A percentile compares a stretch with the other conserved stretches of the same genome.
Evolutionary conservation across 2,329 filamentous ascomycete genomes (phyloP).

Genomic region (Penicillium sp.): DNA sequence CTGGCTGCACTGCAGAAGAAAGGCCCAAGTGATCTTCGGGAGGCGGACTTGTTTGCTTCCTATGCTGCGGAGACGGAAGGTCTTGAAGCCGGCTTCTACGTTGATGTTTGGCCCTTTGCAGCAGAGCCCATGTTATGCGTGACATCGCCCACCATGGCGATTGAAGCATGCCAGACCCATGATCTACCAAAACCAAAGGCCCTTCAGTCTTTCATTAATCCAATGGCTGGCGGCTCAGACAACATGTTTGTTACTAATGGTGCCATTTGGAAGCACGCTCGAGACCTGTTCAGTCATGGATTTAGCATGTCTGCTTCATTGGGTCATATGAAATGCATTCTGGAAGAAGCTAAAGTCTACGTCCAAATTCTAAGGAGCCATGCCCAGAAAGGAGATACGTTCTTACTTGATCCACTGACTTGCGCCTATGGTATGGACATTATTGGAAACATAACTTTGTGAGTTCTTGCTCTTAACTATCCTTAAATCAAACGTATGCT

Average conservation of each 20-base stretch:
- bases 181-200: neutral
- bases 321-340: too few species aligned
- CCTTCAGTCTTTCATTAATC: neutral
- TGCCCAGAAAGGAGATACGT: too few species aligned
- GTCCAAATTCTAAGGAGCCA: too few species aligned
- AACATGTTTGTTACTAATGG: neutral
- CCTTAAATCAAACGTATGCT: too few species aligned
- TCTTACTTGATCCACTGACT: too few species aligned
- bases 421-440: too few species aligned
- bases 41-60: neutral
- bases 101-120: neutral
- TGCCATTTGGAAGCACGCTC: neutral
- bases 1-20: neutral
- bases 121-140: neutral
- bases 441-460: too few species aligned
- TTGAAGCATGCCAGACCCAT: neutral
- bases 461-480: too few species aligned
- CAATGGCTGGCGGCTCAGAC: neutral
- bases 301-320: too few species aligned
- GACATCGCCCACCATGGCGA: neutral
- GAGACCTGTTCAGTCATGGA: neutral
- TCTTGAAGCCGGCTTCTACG: neutral
- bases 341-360: too few species aligned
- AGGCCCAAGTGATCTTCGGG: neutral
- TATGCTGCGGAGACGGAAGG: neutral